Evolutionary conservation across 441 rosid species (phyloP).

Genomic region (Jatropha multifida): DNA sequence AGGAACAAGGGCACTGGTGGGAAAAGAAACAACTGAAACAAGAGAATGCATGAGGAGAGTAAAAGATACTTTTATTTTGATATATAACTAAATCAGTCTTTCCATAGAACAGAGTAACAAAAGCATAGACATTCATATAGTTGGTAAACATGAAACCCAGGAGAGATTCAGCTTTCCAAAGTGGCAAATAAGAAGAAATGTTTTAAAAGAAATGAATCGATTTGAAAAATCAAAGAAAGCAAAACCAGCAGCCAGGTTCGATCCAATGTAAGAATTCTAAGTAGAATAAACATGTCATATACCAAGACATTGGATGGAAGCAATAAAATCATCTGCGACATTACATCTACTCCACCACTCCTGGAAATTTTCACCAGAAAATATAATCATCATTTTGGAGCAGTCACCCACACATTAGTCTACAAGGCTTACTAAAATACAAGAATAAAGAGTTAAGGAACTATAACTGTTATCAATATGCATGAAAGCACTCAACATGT

Average conservation of each 20-base stretch:
- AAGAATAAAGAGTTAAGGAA: background rate
- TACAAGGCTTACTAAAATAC: background rate
- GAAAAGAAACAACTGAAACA: background rate
- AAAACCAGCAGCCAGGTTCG: background rate
- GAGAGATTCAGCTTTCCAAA: background rate
- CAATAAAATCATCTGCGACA: background rate
- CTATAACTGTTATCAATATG: background rate
- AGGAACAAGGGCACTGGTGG: background rate
- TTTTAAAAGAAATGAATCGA: background rate
- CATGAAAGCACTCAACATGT: conserved; percentile 4
- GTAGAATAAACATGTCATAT: background rate
- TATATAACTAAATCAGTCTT: background rate
- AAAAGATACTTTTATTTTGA: background rate
- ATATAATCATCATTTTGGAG: background rate
- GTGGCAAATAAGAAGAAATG: background rate
- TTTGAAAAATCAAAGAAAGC: background rate
- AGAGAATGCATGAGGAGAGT: background rate
- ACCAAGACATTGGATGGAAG: background rate
- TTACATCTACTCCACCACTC: background rate
- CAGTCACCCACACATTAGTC: background rate
- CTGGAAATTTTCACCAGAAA: background rate
- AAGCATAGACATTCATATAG: background rate
- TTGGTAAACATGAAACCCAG: background rate
- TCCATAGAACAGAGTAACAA: background rate
- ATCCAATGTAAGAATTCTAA: background rate